Evolutionary conservation across 1,139 yeast genomes (phyloP), one percentile per base, ranked within the genome.

Genomic region (Yarrowia galli): DNA sequence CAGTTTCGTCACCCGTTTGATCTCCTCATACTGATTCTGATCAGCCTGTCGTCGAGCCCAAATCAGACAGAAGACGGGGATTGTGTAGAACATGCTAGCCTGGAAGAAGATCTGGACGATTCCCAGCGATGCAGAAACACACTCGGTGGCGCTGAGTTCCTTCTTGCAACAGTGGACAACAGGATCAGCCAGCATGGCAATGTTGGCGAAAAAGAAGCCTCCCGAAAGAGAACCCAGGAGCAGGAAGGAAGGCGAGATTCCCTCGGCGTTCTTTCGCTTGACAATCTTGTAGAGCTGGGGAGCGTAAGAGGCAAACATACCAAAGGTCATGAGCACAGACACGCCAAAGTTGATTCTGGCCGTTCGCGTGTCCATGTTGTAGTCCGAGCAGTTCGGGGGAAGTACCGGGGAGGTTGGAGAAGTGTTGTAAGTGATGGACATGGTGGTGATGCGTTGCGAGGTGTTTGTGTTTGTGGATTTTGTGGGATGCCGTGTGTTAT

Each of bases 191-290:
- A 91, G 81, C 54, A 91, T 77, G 10, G 88, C 77, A 67, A 92
- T 85, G 74, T 92, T 92, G 38, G 90, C 82, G 58, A 89, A 77
- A 0, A 96, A 88, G 72, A 89, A 86, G 16, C 88, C 79, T 1
- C 93, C 89, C 2, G 96, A 89, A 28, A 88, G 79, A 16, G 91
- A 87, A 2, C 96, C 96, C 49, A 92, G 81, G 16, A 91, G 79
- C 65, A 92, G 80, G 74, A 88, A 92, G 73, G 85, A 83, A 12
- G 93, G 90, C 2, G 95, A 89, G 36, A 92, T 80, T 3, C 97
- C 97, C 74, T 91, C 95, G 7, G 95, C 87, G 9, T 92, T 84
- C 68, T 84, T 78, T 67, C 92, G 84, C 23, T 76, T 74, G 66
- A 85, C 78, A 64, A 92, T 87, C 64, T 89, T 83, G 67, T 81